These are phyloP conservation scores for Neopestalotiopsis sp. DNA, from an alignment of 2,329 filamentous ascomycete genomes.

Conservation along the genomic window DNA sequence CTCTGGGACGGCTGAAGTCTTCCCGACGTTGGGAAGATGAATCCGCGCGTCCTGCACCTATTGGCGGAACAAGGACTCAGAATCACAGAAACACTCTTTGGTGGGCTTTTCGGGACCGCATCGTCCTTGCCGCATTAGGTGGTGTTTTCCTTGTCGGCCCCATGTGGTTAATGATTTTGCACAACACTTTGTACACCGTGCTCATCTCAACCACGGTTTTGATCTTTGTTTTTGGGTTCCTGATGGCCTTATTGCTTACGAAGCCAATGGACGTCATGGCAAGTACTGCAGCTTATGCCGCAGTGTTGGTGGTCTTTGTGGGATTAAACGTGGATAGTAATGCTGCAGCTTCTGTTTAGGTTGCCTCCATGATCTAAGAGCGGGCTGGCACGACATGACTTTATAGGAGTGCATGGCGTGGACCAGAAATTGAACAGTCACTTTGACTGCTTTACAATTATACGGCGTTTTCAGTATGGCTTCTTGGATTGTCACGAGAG, in stretches of 20 bases:
- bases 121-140: conserved; percentile 19
- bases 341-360: not conserved
- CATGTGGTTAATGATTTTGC: conserved; percentile 32
- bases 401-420: too few species aligned
- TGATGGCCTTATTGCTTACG: conserved; percentile 24
- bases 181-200: conserved; percentile 14
- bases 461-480: not conserved
- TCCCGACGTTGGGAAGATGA: not conserved
- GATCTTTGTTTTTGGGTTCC: conserved; percentile 25
- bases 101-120: conserved; percentile 12
- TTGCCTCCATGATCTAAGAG: too few species aligned
- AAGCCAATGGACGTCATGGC: conserved; percentile 26
- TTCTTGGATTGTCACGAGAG: not conserved
- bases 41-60: not conserved
- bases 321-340: not conserved
- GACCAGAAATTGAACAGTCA: too few species aligned
- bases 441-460: too few species aligned
- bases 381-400: too few species aligned
- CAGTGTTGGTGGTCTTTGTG: conserved; percentile 27
- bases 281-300: conserved; percentile 26
- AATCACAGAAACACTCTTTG: conserved; percentile 10
- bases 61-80: conserved; percentile 20
- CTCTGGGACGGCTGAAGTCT: not conserved
- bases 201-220: conserved; percentile 25
- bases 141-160: conserved; percentile 27